phyloP scores from a whole-genome alignment of 148 eudicot genomes.

The Agrostemma githago region DNA sequence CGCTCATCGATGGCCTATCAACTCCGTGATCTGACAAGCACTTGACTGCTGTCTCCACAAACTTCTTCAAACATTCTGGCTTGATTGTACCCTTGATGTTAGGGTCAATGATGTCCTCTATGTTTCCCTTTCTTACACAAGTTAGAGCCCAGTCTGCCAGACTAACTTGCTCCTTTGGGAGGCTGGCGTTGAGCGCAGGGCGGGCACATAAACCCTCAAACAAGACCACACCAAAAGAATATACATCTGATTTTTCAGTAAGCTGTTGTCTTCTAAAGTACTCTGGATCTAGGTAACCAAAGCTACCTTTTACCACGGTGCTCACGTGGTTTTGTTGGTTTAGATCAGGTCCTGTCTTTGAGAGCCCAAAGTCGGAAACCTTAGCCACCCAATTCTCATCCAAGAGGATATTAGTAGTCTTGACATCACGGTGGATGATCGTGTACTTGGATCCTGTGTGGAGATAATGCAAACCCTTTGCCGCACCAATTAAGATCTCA shows the following conservation, averaged over 20 bases:
- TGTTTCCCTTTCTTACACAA: constrained; percentile 30
- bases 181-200: constrained; percentile 41
- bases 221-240: constrained; percentile 50
- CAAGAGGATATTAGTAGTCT: constrained; percentile 46
- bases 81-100: constrained; percentile 38
- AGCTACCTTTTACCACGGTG: constrained; percentile 50
- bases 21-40: constrained; percentile 50
- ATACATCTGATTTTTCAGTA: constrained; percentile 47
- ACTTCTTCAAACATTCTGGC: constrained; percentile 44
- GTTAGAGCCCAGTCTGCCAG: constrained; percentile 43
- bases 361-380: constrained; percentile 51
- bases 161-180: constrained; percentile 55
- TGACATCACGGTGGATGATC: constrained; percentile 53
- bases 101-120: constrained; percentile 38
- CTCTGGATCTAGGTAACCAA: constrained; percentile 46
- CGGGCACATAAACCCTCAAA: constrained; percentile 45
- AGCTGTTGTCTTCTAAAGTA: constrained; percentile 47
- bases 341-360: constrained; percentile 48
- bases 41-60: constrained; percentile 39
- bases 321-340: constrained; percentile 45
- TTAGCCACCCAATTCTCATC: constrained; percentile 51
- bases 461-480: constrained; percentile 54
- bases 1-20: constrained; percentile 52
- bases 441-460: constrained; percentile 58
- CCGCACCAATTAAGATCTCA: constrained; percentile 45